Base-by-base conservation (phyloP, 2,329 filamentous ascomycete genomes). In the Talaromyces sp. region DNA sequence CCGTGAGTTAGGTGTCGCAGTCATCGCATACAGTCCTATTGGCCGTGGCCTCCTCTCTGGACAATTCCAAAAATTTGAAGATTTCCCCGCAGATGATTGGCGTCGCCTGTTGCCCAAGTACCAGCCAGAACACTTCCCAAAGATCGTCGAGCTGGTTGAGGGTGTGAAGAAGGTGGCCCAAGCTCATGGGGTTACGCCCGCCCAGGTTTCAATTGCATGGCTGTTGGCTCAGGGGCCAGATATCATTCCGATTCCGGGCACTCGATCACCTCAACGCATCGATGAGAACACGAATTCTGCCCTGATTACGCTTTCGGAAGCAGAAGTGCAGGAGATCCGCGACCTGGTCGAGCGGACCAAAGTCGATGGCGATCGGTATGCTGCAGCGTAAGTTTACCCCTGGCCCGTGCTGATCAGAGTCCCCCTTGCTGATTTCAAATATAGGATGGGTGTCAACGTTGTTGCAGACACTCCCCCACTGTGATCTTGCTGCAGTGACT, bases 131-230 rank as follows among this genome's bases (percentile, higher is more conserved):
- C 81, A 85, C 62, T 80, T 83, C 61, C 70, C 67, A 5, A 80
- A 81, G 68, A 86, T 86, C 60, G 53, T 83, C 14, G 69, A 75
- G 57, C 65, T 86, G 5, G 79, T 84, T 2, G 73, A 80, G 35
- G 65, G 68, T 5, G 74, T 87, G 51, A 65, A 70, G 3, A 71
- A 63, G 4, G 63, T 86, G 5, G 83, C 82, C 0, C 70, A 76
- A 37, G 74, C 70, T 55, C 86, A 88, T 69, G 77, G 73, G 3
- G 77, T 75, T 41, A 85, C 85, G 0, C 60, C 82, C 0, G 77
- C 76, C 1, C 81, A 89, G 64, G 65, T 89, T 29, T 80, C 82
- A 1, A 72, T 88, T 24, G 85, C 85, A 0, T 89, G 86, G 85
- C 60, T 88, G 51, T 61, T 86, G 57, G 79, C 79, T 3, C 84